Evolutionary conservation across 495 filamentous ascomycete genomes (phyloP).

Genomic region (Xylaria grammica): DNA sequence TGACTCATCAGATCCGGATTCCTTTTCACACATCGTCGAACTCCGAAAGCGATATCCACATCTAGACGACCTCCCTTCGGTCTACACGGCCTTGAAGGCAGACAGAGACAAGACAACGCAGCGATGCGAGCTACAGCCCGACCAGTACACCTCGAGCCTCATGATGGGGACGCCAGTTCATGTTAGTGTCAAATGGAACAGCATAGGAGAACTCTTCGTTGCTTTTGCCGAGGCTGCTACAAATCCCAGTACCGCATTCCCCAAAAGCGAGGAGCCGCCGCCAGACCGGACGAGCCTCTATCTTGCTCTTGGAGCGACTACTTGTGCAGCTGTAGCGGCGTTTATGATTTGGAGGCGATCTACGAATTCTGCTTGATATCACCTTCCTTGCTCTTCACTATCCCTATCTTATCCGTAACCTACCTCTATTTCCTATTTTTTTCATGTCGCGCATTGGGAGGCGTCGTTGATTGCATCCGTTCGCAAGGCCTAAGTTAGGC

Average conservation of each 20-base stretch:
- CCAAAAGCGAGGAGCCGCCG: constrained; percentile 81
- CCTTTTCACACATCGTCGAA: constrained; percentile 86
- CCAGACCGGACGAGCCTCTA: constrained; percentile 83
- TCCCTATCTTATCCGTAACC: background rate
- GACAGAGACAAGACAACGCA: constrained; percentile 95
- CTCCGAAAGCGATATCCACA: constrained; percentile 78
- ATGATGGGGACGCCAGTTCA: constrained; percentile 88
- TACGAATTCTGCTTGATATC: constrained; percentile 40
- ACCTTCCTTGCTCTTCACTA: background rate
- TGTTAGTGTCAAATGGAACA: constrained; percentile 90
- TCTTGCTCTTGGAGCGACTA: constrained; percentile 79
- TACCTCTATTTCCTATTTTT: background rate
- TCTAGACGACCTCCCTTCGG: constrained; percentile 82
- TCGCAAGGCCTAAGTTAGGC: background rate
- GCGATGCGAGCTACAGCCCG: constrained; percentile 86
- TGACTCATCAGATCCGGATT: constrained; percentile 94
- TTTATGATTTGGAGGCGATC: constrained; percentile 70
- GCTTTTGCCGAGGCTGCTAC: constrained; percentile 84
- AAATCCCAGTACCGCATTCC: constrained; percentile 84
- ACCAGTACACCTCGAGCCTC: constrained; percentile 81
- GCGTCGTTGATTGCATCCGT: background rate
- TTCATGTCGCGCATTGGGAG: background rate
- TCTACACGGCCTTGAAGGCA: constrained; percentile 92
- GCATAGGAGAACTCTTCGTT: constrained; percentile 91
- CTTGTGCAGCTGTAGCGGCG: constrained; percentile 79